Evolutionary conservation across 2,329 filamentous ascomycete genomes (phyloP).

Genomic region (Diaporthe sp.): DNA sequence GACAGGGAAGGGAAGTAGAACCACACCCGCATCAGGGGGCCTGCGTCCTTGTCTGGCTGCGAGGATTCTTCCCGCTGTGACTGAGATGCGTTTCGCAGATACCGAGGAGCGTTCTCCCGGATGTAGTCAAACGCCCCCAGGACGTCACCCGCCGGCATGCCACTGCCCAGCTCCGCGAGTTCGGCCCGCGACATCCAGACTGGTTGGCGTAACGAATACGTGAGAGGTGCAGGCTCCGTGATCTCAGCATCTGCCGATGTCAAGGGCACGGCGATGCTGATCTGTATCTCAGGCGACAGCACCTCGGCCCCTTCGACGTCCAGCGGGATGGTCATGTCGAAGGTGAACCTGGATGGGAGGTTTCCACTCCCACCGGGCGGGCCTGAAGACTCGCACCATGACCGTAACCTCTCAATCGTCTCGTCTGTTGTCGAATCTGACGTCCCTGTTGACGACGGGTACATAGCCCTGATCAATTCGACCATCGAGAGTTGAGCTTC

Average conservation of each 20-base stretch:
- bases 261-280: conserved; percentile 34
- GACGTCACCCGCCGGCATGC: conserved; percentile 36
- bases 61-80: neutral
- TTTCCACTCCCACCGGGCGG: neutral
- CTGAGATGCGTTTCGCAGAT: neutral
- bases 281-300: conserved; percentile 27
- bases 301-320: neutral
- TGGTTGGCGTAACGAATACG: conserved; percentile 37
- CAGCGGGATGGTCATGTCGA: conserved; percentile 35
- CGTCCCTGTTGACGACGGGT: conserved; percentile 11
- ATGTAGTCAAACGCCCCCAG: conserved; percentile 38
- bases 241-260: neutral
- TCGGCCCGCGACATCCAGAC: conserved; percentile 40
- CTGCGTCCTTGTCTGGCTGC: neutral
- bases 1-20: conserved; percentile 75
- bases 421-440: neutral
- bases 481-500: conserved; percentile 41
- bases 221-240: conserved; percentile 29
- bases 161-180: conserved; percentile 29
- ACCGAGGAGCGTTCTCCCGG: conserved; percentile 24
- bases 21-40: conserved; percentile 66
- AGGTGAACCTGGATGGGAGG: conserved; percentile 25
- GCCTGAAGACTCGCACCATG: conserved; percentile 35
- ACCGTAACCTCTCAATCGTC: conserved; percentile 6
- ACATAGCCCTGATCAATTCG: conserved; percentile 40